These are phyloP conservation scores for Malania oleifera DNA, from an alignment of 164 flowering plant species.

Conservation along the genomic window DNA sequence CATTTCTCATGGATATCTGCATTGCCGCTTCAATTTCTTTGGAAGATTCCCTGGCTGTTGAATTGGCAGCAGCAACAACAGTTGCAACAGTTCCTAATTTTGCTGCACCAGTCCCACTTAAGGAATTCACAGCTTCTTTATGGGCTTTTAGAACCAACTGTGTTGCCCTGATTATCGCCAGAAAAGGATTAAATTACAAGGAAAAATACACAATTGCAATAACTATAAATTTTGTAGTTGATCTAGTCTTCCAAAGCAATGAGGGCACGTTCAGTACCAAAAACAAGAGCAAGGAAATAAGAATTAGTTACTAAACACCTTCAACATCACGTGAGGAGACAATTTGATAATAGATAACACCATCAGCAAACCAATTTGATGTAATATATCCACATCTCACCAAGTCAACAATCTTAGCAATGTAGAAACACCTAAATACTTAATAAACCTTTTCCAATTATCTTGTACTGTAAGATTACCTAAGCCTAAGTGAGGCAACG, in stretches of 20 bases:
- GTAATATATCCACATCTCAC: too few species aligned
- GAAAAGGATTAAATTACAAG: conserved; percentile 1
- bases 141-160: conserved; percentile 92
- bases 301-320: not conserved
- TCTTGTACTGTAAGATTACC: too few species aligned
- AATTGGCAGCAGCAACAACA: conserved; percentile 96
- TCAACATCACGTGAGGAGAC: not conserved
- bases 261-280: not conserved
- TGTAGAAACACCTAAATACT: too few species aligned
- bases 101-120: conserved; percentile 85
- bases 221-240: not conserved
- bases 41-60: conserved; percentile 77
- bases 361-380: not conserved
- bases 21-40: conserved; percentile 97
- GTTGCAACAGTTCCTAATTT: conserved; percentile 87
- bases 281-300: not conserved
- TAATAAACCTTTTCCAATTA: too few species aligned
- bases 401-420: too few species aligned
- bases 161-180: conserved; percentile 54
- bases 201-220: not conserved
- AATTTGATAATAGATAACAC: not conserved
- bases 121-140: conserved; percentile 90
- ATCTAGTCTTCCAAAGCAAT: not conserved
- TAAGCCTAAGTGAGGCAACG: too few species aligned
- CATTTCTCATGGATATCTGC: conserved; percentile 80